Evolutionary conservation across 1,139 yeast genomes (phyloP), one percentile per base, ranked within the genome.

Genomic region (Candida sp.): DNA sequence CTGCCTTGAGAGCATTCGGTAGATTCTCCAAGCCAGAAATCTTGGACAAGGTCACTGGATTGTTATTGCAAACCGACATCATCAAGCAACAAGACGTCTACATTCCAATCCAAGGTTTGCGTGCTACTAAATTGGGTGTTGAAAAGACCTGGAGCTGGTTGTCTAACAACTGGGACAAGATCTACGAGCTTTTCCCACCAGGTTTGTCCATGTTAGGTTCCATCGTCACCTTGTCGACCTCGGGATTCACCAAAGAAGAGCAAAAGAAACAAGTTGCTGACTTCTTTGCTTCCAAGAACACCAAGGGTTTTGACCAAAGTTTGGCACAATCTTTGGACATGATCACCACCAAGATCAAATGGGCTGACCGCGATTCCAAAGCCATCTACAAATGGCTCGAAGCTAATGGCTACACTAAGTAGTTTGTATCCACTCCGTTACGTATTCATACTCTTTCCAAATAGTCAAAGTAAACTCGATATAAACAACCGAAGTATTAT

Each of bases 81-180:
- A 78, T 92, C 58, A 86, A 89, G 64, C 75, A 84, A 31, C 98
- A 93, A 75, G 98, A 93, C 69, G 82, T 90, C 51, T 86, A 85
- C 67, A 81, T 87, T 55, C 92, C 96, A 60, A 77, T 93, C 81
- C 81, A 75, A 55, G 92, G 96, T 39, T 73, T 90, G 71, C 77
- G 88, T 62, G 64, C 81, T 17, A 85, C 84, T 62, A 76, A 72
- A 51, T 77, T 74, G 43, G 96, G 97, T 72, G 76, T 84, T 55
- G 78, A 79, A 58, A 81, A 83, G 22, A 70, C 86, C 58, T 93
- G 94, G 92, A 56, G 65, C n/a, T 93, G 97, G 97, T 66, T 87
- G 59, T 81, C 81, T 57, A 62, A 57, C n/a, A 86, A 92, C 68
- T 92, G 96, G 93, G 90, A 83, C 52, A 77, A 71, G 44, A 68